Evolutionary conservation across 2,329 filamentous ascomycete genomes (phyloP), one percentile per base, ranked within the genome.

Genomic region (Huntiella bhutanensis): DNA sequence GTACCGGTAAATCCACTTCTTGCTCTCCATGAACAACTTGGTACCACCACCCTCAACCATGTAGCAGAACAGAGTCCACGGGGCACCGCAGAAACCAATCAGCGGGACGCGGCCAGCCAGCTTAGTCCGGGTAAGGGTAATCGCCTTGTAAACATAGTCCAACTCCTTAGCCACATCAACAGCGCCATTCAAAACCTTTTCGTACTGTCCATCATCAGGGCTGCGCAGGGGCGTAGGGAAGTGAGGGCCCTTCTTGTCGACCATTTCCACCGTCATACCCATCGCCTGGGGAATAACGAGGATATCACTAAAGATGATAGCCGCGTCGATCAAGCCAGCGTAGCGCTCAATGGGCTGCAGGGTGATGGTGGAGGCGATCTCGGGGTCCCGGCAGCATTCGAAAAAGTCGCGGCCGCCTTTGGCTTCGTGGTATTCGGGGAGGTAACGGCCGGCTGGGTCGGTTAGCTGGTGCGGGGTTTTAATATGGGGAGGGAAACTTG

Each of bases 241-340:
- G 60, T 92, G 83, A 8, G 91, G 91, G 0, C 91, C 91, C 62
- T 94, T 92, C 65, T 91, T 92, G 62, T 95, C 87, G 8, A 96
- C 71, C 91, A 98, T 98, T 62, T 96, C 82, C 22, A 98, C 91
- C n/a, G 72, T 71, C 91, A 98, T 98, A 1, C 91, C 91, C 76
- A 98, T 83, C 32, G 91, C 91, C 65, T 98, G 91, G 0, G 91
- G 91, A 52, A 98, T 87, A 40, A 98, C 91, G 34, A 98, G 75
- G 53, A 98, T 98, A 60, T 98, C 91, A 48, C 85, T 94, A 70
- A 98, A 98, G 62, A 98, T 98, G 57, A 98, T 98, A 50, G 91
- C 87, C 22, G 86, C 88, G 62, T 98, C 91, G 55, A 98, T 76
- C 51, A 98, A 78, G 38, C 86, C 87, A 37, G 73, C 79, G 59